phyloP scores from a whole-genome alignment of 2,329 filamentous ascomycete genomes.

The Ophiostoma himal-ulmi region DNA sequence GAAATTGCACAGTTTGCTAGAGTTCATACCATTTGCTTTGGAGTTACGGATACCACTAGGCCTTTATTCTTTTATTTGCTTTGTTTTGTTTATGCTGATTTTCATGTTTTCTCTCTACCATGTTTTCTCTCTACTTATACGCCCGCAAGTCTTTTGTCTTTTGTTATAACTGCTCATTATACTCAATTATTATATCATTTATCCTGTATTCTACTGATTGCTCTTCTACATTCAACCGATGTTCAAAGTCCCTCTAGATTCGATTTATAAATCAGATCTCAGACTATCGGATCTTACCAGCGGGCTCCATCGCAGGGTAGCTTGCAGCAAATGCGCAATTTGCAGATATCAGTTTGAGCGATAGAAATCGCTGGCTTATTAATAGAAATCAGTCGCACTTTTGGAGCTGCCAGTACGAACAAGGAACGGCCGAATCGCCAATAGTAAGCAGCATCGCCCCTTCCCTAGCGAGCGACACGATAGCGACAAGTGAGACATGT shows the following conservation, averaged over 20 bases:
- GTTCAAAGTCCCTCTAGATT: background rate
- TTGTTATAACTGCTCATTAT: background rate
- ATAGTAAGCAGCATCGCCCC: slow-evolving; percentile 7
- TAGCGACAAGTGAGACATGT: background rate
- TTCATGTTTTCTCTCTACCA: background rate
- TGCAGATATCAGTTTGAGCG: background rate
- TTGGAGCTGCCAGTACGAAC: too few species aligned
- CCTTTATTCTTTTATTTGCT: background rate
- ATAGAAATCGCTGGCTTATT: background rate
- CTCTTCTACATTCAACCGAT: background rate
- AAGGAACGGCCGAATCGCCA: background rate
- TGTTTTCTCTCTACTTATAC: background rate
- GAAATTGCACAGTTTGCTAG: slow-evolving; percentile 13
- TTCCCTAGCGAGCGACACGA: background rate
- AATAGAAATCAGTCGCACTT: background rate
- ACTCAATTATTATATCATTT: background rate
- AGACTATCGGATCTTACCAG: background rate
- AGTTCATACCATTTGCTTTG: slow-evolving; percentile 13
- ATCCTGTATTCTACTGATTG: background rate
- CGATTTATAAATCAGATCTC: background rate
- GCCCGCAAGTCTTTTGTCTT: background rate
- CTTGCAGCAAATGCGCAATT: background rate
- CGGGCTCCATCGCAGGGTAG: background rate
- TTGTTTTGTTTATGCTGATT: background rate
- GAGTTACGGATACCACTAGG: slow-evolving; percentile 12